Evolutionary conservation across 805 yeast genomes (phyloP).

Genomic region (Kluyveromyces dobzhanskii): DNA sequence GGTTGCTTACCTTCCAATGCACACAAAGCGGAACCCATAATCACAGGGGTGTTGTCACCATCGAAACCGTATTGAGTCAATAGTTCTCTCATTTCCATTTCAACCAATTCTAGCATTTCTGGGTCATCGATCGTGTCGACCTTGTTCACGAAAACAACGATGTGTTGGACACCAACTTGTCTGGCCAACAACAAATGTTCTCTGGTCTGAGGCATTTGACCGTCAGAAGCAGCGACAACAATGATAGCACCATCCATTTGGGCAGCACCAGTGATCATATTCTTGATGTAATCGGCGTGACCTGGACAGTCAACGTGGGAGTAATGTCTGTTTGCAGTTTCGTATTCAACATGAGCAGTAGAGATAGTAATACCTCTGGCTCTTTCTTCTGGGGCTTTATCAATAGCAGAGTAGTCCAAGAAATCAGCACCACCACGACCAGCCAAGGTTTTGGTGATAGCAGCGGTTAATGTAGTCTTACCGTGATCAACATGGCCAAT

Average conservation of each 20-base stretch:
- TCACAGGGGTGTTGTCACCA: slow-evolving; percentile 95
- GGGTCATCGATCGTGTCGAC: slow-evolving; percentile 97
- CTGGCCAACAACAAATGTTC: slow-evolving; percentile 97
- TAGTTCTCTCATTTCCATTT: slow-evolving; percentile 99
- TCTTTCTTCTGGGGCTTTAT: slow-evolving; percentile 98
- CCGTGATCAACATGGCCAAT: slow-evolving; percentile 99
- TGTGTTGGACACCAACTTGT: slow-evolving; percentile 97
- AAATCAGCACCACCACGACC: slow-evolving; percentile 86
- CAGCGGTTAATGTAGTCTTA: slow-evolving; percentile 96
- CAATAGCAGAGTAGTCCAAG: slow-evolving; percentile 88
- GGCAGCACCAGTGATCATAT: slow-evolving; percentile 99
- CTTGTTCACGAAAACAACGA: slow-evolving; percentile 97
- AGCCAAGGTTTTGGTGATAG: slow-evolving; percentile 91
- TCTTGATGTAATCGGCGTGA: slow-evolving; percentile 97
- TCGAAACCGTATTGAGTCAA: slow-evolving; percentile 88
- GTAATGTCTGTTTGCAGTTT: slow-evolving; percentile 89
- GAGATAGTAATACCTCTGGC: slow-evolving; percentile 98
- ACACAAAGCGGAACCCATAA: slow-evolving; percentile 97
- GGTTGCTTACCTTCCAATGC: slow-evolving; percentile 85
- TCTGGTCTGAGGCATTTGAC: slow-evolving; percentile 99
- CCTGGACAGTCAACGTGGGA: slow-evolving; percentile 99
- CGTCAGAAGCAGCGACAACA: slow-evolving; percentile 98
- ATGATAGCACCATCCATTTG: slow-evolving; percentile 99
- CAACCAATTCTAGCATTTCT: slow-evolving; percentile 98
- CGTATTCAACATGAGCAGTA: slow-evolving; percentile 96